phyloP scores from a whole-genome alignment of 1,139 yeast species.

The Lodderomyces jiufengensis region DNA sequence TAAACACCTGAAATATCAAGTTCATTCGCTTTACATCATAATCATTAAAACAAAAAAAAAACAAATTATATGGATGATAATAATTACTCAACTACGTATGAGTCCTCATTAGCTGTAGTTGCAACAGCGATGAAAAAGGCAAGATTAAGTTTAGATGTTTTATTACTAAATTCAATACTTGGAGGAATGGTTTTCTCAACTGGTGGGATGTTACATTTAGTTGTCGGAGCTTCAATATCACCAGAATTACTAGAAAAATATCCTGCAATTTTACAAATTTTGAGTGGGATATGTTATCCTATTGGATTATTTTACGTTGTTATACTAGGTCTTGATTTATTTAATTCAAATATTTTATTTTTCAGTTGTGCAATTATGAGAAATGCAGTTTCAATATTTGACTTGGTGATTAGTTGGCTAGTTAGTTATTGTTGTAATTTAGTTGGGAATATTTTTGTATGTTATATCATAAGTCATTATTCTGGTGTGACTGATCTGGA shows the following conservation, averaged over 20 bases:
- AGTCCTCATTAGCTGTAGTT: constrained; percentile 75
- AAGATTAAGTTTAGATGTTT: constrained; percentile 54
- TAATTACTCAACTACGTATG: constrained; percentile 66
- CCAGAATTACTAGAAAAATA: constrained; percentile 37
- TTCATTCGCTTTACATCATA: no score
- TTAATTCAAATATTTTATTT: constrained; percentile 67
- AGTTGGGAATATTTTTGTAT: constrained; percentile 60
- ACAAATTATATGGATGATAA: constrained; percentile 37
- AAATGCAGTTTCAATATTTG: constrained; percentile 64
- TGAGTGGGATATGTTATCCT: constrained; percentile 60
- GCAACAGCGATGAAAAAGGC: constrained; percentile 83
- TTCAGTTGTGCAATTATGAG: constrained; percentile 65
- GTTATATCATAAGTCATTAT: constrained; percentile 57
- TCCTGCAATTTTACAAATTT: constrained; percentile 51
- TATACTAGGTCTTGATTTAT: constrained; percentile 68
- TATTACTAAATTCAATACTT: constrained; percentile 58
- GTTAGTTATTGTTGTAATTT: constrained; percentile 66
- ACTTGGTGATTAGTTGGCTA: constrained; percentile 62
- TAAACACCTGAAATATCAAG: no score
- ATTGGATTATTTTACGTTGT: constrained; percentile 73
- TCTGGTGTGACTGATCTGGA: constrained; percentile 45
- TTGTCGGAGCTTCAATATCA: constrained; percentile 52
- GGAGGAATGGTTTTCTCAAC: constrained; percentile 69
- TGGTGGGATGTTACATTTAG: constrained; percentile 69
- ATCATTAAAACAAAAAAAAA: not conserved